phyloP scores from a whole-genome alignment of 2,329 filamentous ascomycete genomes.

The Fusarium caatingaense region DNA sequence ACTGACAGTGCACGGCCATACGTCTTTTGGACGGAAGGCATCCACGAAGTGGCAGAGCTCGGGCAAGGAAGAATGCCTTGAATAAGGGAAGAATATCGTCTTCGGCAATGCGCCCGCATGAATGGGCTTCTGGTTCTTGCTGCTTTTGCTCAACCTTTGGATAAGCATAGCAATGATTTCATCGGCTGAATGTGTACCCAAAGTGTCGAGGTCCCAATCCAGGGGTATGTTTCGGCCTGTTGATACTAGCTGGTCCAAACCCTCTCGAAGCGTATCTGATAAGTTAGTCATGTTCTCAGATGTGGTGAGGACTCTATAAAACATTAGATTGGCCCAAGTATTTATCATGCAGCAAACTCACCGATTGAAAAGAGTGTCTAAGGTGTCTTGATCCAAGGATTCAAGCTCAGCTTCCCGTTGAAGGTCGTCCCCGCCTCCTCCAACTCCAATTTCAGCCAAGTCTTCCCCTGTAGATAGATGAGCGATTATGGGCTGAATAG shows the following conservation, averaged over 20 bases:
- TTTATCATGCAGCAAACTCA: conserved; percentile 46
- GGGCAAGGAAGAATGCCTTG: conserved; percentile 86
- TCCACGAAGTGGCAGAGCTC: conserved; percentile 80
- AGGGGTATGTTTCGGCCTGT: conserved; percentile 46
- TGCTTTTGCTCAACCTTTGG: conserved; percentile 14
- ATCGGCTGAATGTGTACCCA: conserved; percentile 29
- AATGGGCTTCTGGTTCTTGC: not conserved
- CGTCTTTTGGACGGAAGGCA: conserved; percentile 76
- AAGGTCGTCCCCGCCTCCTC: conserved; percentile 82
- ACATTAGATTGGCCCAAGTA: not conserved
- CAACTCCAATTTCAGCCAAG: conserved; percentile 78
- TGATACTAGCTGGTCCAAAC: conserved; percentile 25
- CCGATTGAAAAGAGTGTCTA: conserved; percentile 61
- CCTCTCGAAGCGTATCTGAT: conserved; percentile 18
- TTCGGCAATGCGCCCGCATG: conserved; percentile 50
- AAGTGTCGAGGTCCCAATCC: conserved; percentile 36
- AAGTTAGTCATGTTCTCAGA: conserved; percentile 14
- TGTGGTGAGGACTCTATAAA: conserved; percentile 34
- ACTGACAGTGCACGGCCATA: conserved; percentile 85
- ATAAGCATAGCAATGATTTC: conserved; percentile 22
- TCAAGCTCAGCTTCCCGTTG: conserved; percentile 75
- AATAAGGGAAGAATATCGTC: conserved; percentile 79
- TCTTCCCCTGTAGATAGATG: conserved; percentile 69
- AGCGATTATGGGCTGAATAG: conserved; percentile 82
- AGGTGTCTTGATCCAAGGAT: conserved; percentile 62